Evolutionary conservation across 2,329 filamentous ascomycete species (phyloP).

Genomic region (Penicillium decumbens): DNA sequence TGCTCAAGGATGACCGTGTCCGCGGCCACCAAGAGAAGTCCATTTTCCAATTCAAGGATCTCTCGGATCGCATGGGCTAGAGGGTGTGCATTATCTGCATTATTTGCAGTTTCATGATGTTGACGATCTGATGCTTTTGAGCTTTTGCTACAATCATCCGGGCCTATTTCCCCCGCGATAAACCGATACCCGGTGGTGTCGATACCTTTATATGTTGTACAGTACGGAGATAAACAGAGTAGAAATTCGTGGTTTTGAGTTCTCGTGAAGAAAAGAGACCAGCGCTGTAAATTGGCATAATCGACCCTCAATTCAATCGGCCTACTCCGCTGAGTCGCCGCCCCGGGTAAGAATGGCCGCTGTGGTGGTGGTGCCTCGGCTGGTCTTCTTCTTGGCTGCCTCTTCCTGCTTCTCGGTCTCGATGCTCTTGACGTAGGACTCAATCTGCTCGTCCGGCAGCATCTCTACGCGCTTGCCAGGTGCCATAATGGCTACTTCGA

Average conservation of each 20-base stretch:
- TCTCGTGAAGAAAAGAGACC: slow-evolving; percentile 21
- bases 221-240: slow-evolving; percentile 5
- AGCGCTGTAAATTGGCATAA: slow-evolving; percentile 25
- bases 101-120: slow-evolving; percentile 23
- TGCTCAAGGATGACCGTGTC: slow-evolving; percentile 87
- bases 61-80: slow-evolving; percentile 71
- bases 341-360: slow-evolving; percentile 68
- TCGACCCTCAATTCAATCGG: slow-evolving; percentile 9
- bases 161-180: slow-evolving; percentile 1
- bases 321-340: slow-evolving; percentile 31
- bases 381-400: slow-evolving; percentile 92
- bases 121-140: slow-evolving; percentile 28
- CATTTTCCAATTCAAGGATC: slow-evolving; percentile 71
- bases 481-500: slow-evolving; percentile 97
- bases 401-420: slow-evolving; percentile 99
- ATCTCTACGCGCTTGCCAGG: slow-evolving; percentile 88
- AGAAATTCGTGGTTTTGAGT: slow-evolving; percentile 23
- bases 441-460: slow-evolving; percentile 91
- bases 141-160: slow-evolving; percentile 1
- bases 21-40: slow-evolving; percentile 56
- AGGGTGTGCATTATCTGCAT: slow-evolving; percentile 21
- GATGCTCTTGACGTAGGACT: slow-evolving; percentile 96
- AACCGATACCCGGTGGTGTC: slow-evolving; percentile 9
- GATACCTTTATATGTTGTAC: slow-evolving; percentile 21
- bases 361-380: slow-evolving; percentile 45